Percentiles rank a stretch among this genome's conserved stretches.
Conservation (phyloP, 257 asterid genomes). For the Penstemon barbatus region DNA sequence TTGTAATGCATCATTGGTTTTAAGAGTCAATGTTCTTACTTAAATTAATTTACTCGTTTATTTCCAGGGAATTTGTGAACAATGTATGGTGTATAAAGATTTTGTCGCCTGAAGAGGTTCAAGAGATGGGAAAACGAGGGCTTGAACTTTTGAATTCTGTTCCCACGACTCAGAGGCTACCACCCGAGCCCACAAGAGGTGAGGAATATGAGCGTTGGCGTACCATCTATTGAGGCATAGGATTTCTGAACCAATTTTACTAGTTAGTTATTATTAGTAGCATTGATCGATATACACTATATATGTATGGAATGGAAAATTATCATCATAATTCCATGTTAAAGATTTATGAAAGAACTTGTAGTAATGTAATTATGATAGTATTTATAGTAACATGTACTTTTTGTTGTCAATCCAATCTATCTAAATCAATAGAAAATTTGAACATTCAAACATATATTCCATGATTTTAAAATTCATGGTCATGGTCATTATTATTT, state of each 20-base stretch:
- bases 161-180: conserved; percentile 46
- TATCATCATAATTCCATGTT: conserved; percentile 21
- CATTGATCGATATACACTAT: no score
- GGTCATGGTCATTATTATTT: no score
- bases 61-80: conserved; percentile 71
- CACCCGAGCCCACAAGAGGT: conserved; percentile 42
- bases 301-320: no score
- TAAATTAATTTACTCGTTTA: not conserved
- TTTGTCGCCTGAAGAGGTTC: conserved; percentile 82
- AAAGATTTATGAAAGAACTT: conserved; percentile 20
- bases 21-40: not conserved
- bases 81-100: conserved; percentile 77
- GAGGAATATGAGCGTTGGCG: conserved; percentile 51
- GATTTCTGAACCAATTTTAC: conserved; percentile 43
- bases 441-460: no score
- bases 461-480: no score
- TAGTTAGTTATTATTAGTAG: not conserved
- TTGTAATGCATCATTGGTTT: not conserved
- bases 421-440: no score
- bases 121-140: conserved; percentile 72
- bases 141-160: conserved; percentile 54
- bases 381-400: not conserved
- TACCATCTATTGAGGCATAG: conserved; percentile 60
- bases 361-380: conserved; percentile 31
- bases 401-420: no score